Evolutionary conservation across 2,329 filamentous ascomycete species (phyloP).

Genomic region (Ceratocystis variospora): DNA sequence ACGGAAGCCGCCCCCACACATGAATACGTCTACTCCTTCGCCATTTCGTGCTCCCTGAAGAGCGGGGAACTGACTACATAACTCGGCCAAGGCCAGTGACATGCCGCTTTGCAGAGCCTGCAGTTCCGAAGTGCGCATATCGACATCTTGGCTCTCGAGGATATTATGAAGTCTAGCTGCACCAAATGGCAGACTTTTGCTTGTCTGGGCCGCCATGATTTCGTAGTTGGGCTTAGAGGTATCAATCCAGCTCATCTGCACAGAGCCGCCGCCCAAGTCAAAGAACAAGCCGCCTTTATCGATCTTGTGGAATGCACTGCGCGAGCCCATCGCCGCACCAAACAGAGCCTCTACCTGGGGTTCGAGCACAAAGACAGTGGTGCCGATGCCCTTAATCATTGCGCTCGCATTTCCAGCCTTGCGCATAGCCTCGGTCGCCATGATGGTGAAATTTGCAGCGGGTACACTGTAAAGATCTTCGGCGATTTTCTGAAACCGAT

Average conservation of each 20-base stretch:
- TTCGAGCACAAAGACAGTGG: conserved; percentile 57
- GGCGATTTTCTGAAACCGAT: conserved; percentile 59
- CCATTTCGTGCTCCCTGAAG: conserved; percentile 29
- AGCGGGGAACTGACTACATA: conserved; percentile 35
- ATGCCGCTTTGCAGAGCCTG: conserved; percentile 45
- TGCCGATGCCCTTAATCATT: conserved; percentile 56
- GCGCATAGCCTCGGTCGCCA: conserved; percentile 82
- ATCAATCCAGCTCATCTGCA: conserved; percentile 52
- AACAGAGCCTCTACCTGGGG: conserved; percentile 72
- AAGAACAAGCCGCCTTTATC: conserved; percentile 52
- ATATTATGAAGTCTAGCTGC: conserved; percentile 43
- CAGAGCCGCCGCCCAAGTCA: conserved; percentile 65
- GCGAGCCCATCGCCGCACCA: conserved; percentile 64
- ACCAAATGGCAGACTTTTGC: conserved; percentile 47
- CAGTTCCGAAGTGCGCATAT: conserved; percentile 34
- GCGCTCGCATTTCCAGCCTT: conserved; percentile 59
- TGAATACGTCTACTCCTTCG: conserved; percentile 54
- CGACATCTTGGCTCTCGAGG: conserved; percentile 30
- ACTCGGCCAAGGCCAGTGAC: conserved; percentile 42
- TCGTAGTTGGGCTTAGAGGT: conserved; percentile 36
- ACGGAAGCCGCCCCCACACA: conserved; percentile 80
- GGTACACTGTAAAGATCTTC: conserved; percentile 51
- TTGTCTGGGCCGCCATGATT: conserved; percentile 38
- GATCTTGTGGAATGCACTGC: conserved; percentile 55
- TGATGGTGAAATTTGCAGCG: conserved; percentile 49